Conservation (phyloP, 2,329 filamentous ascomycete genomes). For the Trematosphaeria pertusa region DNA sequence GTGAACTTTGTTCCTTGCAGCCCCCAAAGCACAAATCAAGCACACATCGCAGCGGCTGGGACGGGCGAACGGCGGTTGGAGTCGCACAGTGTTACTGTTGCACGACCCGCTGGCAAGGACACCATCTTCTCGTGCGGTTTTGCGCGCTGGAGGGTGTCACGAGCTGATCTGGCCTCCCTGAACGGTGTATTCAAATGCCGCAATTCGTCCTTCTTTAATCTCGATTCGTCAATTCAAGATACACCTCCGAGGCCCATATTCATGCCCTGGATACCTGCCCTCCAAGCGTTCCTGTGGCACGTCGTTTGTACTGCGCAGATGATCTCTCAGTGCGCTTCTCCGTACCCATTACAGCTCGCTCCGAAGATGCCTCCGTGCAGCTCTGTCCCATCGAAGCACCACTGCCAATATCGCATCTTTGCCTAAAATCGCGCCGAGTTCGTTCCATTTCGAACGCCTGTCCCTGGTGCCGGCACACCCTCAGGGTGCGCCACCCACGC, state of each 20-base stretch:
- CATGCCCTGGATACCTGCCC: slow-evolving; percentile 1
- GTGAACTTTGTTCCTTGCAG: slow-evolving; percentile 20
- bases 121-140: slow-evolving; percentile 7
- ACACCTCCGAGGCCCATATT: slow-evolving; percentile 7
- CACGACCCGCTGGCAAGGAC: slow-evolving; percentile 16
- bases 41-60: slow-evolving; percentile 7
- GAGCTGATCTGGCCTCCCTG: slow-evolving; percentile 10
- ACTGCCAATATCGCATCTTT: not conserved
- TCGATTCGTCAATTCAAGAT: slow-evolving; percentile 15
- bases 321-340: slow-evolving; percentile 12
- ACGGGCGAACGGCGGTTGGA: slow-evolving; percentile 15
- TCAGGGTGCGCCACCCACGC: slow-evolving; percentile 3
- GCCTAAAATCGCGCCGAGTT: slow-evolving; percentile 1
- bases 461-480: slow-evolving; percentile 4
- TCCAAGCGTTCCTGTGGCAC: slow-evolving; percentile 21
- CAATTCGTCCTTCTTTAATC: slow-evolving; percentile 5
- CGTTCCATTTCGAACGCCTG: slow-evolving; percentile 12
- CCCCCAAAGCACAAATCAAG: slow-evolving; percentile 10
- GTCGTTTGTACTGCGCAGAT: slow-evolving; percentile 16
- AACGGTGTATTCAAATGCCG: no score
- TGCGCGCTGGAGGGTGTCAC: slow-evolving; percentile 6
- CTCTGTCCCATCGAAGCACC: not conserved
- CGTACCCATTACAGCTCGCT: slow-evolving; percentile 12
- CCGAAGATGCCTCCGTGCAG: slow-evolving; percentile 12
- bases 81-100: slow-evolving; percentile 13